These are phyloP conservation scores for Calamus simplicifolius DNA, from an alignment of 176 grass and related monocot species.

Conservation along the genomic window DNA sequence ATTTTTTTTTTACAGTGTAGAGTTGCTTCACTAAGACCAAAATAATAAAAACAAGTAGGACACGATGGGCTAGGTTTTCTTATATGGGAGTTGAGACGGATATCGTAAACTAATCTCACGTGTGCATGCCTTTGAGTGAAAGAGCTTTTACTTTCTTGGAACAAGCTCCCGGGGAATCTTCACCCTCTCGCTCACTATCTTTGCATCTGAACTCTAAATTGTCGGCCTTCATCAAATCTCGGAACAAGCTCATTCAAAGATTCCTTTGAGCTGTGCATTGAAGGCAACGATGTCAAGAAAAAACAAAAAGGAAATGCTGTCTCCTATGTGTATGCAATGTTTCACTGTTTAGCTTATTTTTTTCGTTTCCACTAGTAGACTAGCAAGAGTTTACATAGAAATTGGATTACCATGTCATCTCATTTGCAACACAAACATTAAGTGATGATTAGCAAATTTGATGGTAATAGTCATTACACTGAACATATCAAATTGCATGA, in stretches of 20 bases:
- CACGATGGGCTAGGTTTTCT: slow-evolving; percentile 12
- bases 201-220: slow-evolving; percentile 19
- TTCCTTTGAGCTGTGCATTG: slow-evolving; percentile 35
- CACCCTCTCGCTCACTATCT: slow-evolving; percentile 15
- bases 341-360: slow-evolving; percentile 2
- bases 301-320: slow-evolving; percentile 20
- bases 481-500: no score
- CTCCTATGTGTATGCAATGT: slow-evolving; percentile 4
- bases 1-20: slow-evolving; percentile 2
- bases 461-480: no score
- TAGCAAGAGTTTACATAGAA: no score
- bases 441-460: no score
- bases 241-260: slow-evolving; percentile 56
- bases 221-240: slow-evolving; percentile 36
- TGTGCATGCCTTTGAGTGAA: slow-evolving; percentile 62
- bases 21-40: slow-evolving; percentile 2
- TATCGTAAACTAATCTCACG: slow-evolving; percentile 25
- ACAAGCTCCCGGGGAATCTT: slow-evolving; percentile 25
- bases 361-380: no score
- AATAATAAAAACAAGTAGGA: neutral
- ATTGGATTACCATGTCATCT: no score
- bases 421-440: no score
- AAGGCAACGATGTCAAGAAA: no score
- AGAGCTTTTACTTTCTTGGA: slow-evolving; percentile 22
- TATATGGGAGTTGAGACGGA: slow-evolving; percentile 30